Evolutionary conservation across 345 rosid species (phyloP).

Genomic region (Gossypium sturtianum): DNA sequence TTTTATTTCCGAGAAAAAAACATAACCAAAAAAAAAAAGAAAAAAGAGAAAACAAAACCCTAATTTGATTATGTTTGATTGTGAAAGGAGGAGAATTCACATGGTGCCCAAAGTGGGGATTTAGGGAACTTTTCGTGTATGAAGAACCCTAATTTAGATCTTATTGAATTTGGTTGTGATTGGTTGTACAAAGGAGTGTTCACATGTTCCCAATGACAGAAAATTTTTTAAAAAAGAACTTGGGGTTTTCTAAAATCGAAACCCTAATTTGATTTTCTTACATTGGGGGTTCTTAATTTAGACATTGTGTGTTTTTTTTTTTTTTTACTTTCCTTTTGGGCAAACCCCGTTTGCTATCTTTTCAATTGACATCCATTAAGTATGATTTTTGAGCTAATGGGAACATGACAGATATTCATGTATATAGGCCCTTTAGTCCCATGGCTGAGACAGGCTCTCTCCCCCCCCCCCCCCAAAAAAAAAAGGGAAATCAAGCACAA

Average conservation of each 20-base stretch:
- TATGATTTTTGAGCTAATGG: constrained; percentile 32
- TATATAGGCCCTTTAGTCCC: constrained; percentile 17
- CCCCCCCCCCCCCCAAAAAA: not conserved
- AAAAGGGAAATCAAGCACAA: constrained; percentile 21
- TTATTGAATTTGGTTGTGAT: constrained; percentile 15
- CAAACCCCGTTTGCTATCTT: constrained; percentile 12
- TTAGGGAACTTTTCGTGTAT: constrained; percentile 24
- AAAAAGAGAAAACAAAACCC: constrained; percentile 19
- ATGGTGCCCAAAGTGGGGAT: constrained; percentile 19
- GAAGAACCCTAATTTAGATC: constrained; percentile 32
- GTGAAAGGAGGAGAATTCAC: constrained; percentile 14
- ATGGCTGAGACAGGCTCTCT: constrained; percentile 24
- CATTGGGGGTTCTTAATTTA: not conserved
- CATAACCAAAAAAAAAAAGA: no score
- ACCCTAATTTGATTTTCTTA: constrained; percentile 24
- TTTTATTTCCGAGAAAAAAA: no score
- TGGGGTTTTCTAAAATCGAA: constrained; percentile 12
- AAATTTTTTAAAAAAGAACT: not conserved
- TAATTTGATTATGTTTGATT: constrained; percentile 23
- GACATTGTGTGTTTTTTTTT: not conserved
- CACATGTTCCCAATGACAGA: constrained; percentile 18
- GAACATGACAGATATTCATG: constrained; percentile 25
- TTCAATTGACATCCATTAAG: constrained; percentile 35
- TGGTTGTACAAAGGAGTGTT: constrained; percentile 15
- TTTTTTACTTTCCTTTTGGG: not conserved